Evolutionary conservation across 2,329 filamentous ascomycete species (phyloP), one percentile per base, ranked within the genome.

Genomic region (Fusarium equiseti): DNA sequence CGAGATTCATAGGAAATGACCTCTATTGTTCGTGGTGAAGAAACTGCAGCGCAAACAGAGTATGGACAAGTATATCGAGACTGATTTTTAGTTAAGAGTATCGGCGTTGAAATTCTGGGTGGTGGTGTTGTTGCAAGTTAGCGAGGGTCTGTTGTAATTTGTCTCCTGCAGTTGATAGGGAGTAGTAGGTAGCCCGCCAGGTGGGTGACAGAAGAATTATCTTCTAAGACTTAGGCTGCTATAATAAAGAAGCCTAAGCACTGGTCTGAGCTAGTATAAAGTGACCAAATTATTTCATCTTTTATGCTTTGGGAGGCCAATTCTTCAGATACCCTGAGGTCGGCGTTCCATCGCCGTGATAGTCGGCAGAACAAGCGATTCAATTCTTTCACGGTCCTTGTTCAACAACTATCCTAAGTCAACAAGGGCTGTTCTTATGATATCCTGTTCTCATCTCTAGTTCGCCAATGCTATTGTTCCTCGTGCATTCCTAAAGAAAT

Each of bases 31-130:
- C 0, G 35, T n/a, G 18, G 10, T 38, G 4, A 38, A 38, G 35
- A 12, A n/a, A 2, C 10, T n/a, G 18, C 2, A n/a, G 6, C 4
- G 2, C 1, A 38, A n/a, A n/a, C 9, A n/a, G 18, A 38, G 3
- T 7, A 3, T 4, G 10, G 5, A 1, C 18, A 38, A 11, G 4
- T 38, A 38, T 38, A 38, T 38, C 35, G 18, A 11, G 6, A n/a
- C 35, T 11, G 18, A 12, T 38, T 3, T n/a, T 18, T 6, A 7
- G 3, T 38, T n/a, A 7, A 4, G 5, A 38, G 35, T 38, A n/a
- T 38, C 18, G 35, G 35, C 35, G 35, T 38, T n/a, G 10, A n/a
- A 38, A 6, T 38, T n/a, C 18, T 11, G 10, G 6, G 10, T 38
- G 35, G 35, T 38, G 10, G 35, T 38, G 9, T 12, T 38, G 18